These are phyloP conservation scores for Kluyveromyces wickerhamii DNA, from an alignment of 805 yeast genomes.

Conservation along the genomic window DNA sequence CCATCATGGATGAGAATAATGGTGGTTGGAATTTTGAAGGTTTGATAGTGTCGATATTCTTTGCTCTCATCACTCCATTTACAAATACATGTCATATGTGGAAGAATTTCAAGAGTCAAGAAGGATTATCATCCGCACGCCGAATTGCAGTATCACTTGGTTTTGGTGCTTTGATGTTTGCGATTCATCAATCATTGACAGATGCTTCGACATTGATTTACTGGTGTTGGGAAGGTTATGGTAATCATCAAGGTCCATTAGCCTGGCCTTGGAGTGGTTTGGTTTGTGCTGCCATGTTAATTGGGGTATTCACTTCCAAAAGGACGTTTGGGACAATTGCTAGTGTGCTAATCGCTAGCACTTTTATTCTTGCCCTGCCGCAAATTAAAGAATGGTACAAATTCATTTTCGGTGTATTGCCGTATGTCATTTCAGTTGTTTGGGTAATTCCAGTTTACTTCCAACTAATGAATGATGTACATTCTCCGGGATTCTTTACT, in stretches of 20 bases:
- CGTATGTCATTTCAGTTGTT: constrained; percentile 53
- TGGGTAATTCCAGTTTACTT: constrained; percentile 61
- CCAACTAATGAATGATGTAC: constrained; percentile 45
- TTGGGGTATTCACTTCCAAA: constrained; percentile 40
- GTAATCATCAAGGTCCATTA: constrained; percentile 75
- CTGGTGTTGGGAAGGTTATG: constrained; percentile 97
- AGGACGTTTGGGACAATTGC: neutral
- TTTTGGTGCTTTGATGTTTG: constrained; percentile 67
- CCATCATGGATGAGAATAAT: constrained; percentile 74
- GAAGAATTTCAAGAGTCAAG: constrained; percentile 11
- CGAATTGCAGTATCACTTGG: constrained; percentile 41
- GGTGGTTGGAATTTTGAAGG: constrained; percentile 84
- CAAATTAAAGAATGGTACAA: constrained; percentile 24
- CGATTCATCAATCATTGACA: constrained; percentile 63
- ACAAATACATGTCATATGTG: constrained; percentile 19
- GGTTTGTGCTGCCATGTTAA: constrained; percentile 48
- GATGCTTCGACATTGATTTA: constrained; percentile 82
- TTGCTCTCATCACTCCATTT: constrained; percentile 55
- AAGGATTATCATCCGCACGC: neutral
- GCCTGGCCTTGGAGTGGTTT: constrained; percentile 57
- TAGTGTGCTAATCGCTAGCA: constrained; percentile 22
- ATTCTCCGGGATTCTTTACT: constrained; percentile 47
- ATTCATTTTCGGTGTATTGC: constrained; percentile 54
- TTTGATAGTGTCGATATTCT: constrained; percentile 30
- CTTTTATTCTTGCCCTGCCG: constrained; percentile 18